These are phyloP conservation scores for Glycine soja DNA, from an alignment of 306 rosid genomes.

Conservation along the genomic window DNA sequence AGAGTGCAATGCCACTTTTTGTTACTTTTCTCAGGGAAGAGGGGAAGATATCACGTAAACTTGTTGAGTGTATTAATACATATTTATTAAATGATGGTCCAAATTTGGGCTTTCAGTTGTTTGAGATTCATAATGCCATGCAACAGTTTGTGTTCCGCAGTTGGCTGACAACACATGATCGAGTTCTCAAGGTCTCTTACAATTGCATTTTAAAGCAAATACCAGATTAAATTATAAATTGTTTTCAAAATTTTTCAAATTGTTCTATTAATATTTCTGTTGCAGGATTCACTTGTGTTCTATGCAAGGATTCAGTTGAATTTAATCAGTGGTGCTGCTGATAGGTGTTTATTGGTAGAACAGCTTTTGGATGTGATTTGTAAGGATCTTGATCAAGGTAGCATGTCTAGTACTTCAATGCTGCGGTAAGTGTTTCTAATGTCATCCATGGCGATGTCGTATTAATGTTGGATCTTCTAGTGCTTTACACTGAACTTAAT, in stretches of 20 bases:
- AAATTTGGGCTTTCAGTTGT: conserved; percentile 67
- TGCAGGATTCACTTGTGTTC: conserved; percentile 81
- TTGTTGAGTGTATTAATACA: conserved; percentile 85
- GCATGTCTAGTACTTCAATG: conserved; percentile 56
- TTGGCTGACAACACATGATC: conserved; percentile 91
- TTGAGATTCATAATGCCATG: conserved; percentile 78
- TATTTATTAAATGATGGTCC: conserved; percentile 93
- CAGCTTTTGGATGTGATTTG: conserved; percentile 84
- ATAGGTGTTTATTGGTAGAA: conserved; percentile 69
- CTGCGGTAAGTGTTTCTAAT: conserved; percentile 64
- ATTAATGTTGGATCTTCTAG: conserved; percentile 39
- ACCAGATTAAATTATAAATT: conserved; percentile 10
- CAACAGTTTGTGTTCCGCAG: conserved; percentile 81
- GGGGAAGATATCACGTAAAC: conserved; percentile 85
- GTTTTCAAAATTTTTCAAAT: neutral
- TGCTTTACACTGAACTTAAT: conserved; percentile 30
- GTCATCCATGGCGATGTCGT: conserved; percentile 29
- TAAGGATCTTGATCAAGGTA: conserved; percentile 92
- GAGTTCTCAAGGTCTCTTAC: conserved; percentile 75
- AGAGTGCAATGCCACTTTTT: conserved; percentile 37
- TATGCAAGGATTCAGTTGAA: conserved; percentile 83
- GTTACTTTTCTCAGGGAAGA: conserved; percentile 71
- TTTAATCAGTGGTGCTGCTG: conserved; percentile 68
- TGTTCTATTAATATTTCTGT: conserved; percentile 28
- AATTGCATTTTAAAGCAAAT: conserved; percentile 43